phyloP scores from a whole-genome alignment of 805 yeast genomes.

The Komagataella ulmi region DNA sequence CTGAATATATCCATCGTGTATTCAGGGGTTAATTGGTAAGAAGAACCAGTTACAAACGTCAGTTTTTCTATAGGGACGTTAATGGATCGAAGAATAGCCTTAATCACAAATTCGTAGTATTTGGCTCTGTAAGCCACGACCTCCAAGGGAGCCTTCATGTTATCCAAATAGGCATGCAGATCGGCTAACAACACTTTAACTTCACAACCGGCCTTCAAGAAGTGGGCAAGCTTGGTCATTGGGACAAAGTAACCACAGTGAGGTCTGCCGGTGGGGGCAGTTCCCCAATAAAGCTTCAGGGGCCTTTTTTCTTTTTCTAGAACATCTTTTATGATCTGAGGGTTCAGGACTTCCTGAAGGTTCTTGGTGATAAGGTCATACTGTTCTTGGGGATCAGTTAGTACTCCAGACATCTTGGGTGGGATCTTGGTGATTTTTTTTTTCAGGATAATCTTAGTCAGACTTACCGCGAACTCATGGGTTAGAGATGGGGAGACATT shows the following conservation, averaged over 20 bases:
- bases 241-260: slow-evolving; percentile 99
- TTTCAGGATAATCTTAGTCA: background rate
- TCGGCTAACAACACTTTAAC: slow-evolving; percentile 89
- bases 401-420: background rate
- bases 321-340: slow-evolving; percentile 74
- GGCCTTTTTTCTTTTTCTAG: slow-evolving; percentile 74
- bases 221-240: slow-evolving; percentile 92
- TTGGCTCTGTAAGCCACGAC: slow-evolving; percentile 80
- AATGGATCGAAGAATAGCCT: slow-evolving; percentile 73
- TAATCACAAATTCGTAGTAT: slow-evolving; percentile 76
- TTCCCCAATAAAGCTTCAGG: slow-evolving; percentile 91
- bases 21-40: slow-evolving; percentile 68
- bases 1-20: slow-evolving; percentile 86
- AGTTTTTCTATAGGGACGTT: slow-evolving; percentile 88
- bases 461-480: background rate
- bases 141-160: slow-evolving; percentile 96
- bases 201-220: slow-evolving; percentile 91
- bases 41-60: slow-evolving; percentile 73
- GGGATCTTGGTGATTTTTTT: background rate
- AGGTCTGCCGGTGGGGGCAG: slow-evolving; percentile 98
- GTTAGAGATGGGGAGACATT: background rate
- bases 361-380: slow-evolving; percentile 69
- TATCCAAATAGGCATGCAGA: slow-evolving; percentile 91
- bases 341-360: slow-evolving; percentile 85
- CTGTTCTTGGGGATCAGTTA: slow-evolving; percentile 44